Conservation (phyloP, 768 basidiomycete species). For the Serendipita sp. region DNA sequence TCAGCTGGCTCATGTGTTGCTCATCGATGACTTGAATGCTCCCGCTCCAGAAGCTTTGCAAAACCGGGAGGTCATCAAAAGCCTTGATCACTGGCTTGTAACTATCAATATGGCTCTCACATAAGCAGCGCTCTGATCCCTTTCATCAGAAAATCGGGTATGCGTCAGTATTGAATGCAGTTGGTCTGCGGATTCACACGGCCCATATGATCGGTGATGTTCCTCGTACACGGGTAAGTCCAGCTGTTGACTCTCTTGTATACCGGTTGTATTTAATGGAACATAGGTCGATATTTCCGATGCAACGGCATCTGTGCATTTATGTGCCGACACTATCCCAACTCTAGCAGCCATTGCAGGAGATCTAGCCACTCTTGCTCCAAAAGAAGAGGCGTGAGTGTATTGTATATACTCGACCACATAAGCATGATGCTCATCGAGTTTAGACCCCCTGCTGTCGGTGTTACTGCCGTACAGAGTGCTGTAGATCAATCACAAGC, state of each 20-base stretch:
- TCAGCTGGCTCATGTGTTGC: constrained; percentile 33
- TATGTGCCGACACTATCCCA: constrained; percentile 63
- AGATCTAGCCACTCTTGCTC: constrained; percentile 17
- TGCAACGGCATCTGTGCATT: constrained; percentile 39
- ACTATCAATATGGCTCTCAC: constrained; percentile 12
- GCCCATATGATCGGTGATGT: constrained; percentile 15
- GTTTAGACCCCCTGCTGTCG: neutral
- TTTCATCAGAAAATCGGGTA: constrained; percentile 40
- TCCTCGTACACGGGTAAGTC: constrained; percentile 26
- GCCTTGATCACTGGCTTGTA: constrained; percentile 53
- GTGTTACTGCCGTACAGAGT: neutral
- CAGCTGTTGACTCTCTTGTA: neutral
- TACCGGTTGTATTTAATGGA: neutral
- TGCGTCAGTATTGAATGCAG: constrained; percentile 46
- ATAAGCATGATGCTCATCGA: neutral
- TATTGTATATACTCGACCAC: neutral
- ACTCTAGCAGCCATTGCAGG: constrained; percentile 39
- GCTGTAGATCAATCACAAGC: neutral
- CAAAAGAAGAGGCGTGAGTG: constrained; percentile 4
- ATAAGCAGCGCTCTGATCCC: constrained; percentile 6
- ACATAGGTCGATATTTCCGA: constrained; percentile 39
- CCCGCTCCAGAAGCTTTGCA: neutral
- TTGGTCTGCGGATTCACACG: constrained; percentile 31
- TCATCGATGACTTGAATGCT: constrained; percentile 30
- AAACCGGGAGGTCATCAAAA: constrained; percentile 12